These are phyloP conservation scores for Tanacetum coccineum DNA, from an alignment of 129 eudicot species.

Conservation along the genomic window DNA sequence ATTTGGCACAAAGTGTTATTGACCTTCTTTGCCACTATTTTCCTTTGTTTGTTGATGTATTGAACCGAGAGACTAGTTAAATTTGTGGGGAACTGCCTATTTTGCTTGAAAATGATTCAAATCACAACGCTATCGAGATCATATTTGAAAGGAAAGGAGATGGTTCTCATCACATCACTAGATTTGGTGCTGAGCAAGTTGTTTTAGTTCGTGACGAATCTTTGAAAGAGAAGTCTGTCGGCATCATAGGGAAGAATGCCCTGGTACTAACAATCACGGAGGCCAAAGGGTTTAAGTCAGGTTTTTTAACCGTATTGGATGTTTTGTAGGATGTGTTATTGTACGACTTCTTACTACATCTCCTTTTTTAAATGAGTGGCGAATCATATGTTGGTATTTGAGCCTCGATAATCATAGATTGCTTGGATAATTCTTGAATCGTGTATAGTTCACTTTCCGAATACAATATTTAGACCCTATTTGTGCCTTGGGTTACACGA, in stretches of 20 bases:
- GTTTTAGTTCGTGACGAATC: slow-evolving; percentile 65
- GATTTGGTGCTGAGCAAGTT: slow-evolving; percentile 82
- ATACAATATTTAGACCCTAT: too few species aligned
- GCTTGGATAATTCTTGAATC: too few species aligned
- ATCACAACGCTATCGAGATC: slow-evolving; percentile 41
- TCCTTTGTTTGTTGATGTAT: slow-evolving; percentile 50
- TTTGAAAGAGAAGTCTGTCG: slow-evolving; percentile 38
- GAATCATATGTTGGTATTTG: too few species aligned
- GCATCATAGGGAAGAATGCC: slow-evolving; percentile 50
- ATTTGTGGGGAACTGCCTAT: slow-evolving; percentile 62
- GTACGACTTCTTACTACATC: slow-evolving; percentile 73
- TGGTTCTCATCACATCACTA: slow-evolving; percentile 27
- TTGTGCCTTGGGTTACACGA: too few species aligned
- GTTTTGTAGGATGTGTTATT: slow-evolving; percentile 65
- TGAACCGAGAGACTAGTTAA: slow-evolving; percentile 61
- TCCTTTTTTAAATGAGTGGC: slow-evolving; percentile 54
- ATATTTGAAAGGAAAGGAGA: slow-evolving; percentile 48
- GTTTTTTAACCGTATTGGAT: slow-evolving; percentile 3
- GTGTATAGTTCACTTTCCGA: too few species aligned
- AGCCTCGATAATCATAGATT: too few species aligned
- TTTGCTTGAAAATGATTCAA: slow-evolving; percentile 49
- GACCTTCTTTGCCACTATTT: slow-evolving; percentile 55
- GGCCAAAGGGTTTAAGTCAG: slow-evolving; percentile 68
- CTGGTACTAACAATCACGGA: slow-evolving; percentile 70
- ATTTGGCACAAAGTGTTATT: slow-evolving; percentile 70